Base-by-base conservation (phyloP, 768 basidiomycete genomes). In the Leccinellum luteum region DNA sequence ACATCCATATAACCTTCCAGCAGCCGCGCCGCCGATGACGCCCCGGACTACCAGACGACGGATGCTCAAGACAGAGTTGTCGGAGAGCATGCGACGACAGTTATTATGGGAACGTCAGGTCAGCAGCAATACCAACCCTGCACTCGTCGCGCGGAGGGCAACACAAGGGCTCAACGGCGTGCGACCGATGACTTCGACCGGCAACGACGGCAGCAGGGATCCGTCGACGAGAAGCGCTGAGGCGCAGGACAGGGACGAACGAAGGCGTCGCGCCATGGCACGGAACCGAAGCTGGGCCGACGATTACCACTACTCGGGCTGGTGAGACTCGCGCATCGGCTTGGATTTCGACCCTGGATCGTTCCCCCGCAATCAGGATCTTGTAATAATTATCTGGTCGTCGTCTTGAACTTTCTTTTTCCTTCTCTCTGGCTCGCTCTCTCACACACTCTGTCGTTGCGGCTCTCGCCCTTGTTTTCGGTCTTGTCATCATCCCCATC, bases 41-140 rank as follows among this genome's bases (percentile, higher is more conserved):
- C 94, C 94, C 0, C 85, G 89, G 34, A 92, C 94, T 44, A 94
- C 92, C 3, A 81, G 94, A 3, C 79, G 90, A 51, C 80, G 83
- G 62, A 95, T 95, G 90, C 78, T 95, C 48, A 79, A 85, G 55
- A 88, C 86, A 4, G 94, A 96, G 72, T 77, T 96, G 67, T 87
- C 89, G 31, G 94, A 96, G 73, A 89, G 86, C 57, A 74, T 96
- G 60, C 78, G 94, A 21, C 78, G 88, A 48, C 90, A 94, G 64
- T 69, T 94, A 56, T 73, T 94, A 6, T 92, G 91, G 91, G 90
- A 87, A 63, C 79, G 88, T 14, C 85, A 88, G 60, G 81, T 87
- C 60, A 83, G 83, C 68, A 72, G 70, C 30, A 76, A 76, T 59
- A 76, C 74, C 15, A 83, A 81, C 57, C 71, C 80, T 43, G 73